Evolutionary conservation across 208 protist genomes (phyloP).

Genomic region (Leishmania guyanensis): DNA sequence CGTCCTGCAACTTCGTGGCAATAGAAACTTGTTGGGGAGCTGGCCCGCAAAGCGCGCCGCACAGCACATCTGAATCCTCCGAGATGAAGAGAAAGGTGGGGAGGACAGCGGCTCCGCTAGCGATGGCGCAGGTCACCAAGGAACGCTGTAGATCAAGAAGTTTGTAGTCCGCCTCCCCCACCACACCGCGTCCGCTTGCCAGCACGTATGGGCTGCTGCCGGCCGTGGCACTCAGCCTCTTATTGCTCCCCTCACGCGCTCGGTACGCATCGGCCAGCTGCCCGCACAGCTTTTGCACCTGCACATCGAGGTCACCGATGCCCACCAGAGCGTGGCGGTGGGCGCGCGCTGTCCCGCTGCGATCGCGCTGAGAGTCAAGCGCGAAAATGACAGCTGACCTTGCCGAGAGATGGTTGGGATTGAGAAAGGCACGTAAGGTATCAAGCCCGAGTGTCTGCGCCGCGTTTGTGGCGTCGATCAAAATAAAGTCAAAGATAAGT

Average conservation of each 20-base stretch:
- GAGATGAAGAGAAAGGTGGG: slow-evolving; percentile 84
- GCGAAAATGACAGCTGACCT: slow-evolving; percentile 71
- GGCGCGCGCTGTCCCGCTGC: slow-evolving; percentile 56
- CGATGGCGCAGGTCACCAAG: slow-evolving; percentile 41
- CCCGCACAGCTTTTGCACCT: slow-evolving; percentile 52
- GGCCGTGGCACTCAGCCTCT: background rate
- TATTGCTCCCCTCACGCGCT: background rate
- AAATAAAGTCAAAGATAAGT: slow-evolving; percentile 77
- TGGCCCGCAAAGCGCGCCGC: slow-evolving; percentile 81
- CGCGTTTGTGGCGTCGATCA: slow-evolving; percentile 87
- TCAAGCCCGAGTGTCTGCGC: slow-evolving; percentile 75
- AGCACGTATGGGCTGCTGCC: slow-evolving; percentile 42
- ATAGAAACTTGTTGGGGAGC: slow-evolving; percentile 70
- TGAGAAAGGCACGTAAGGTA: slow-evolving; percentile 48
- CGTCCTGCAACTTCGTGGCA: slow-evolving; percentile 80
- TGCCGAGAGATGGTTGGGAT: slow-evolving; percentile 35
- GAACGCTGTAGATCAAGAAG: slow-evolving; percentile 75
- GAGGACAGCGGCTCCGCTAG: slow-evolving; percentile 15
- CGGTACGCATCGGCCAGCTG: slow-evolving; percentile 45
- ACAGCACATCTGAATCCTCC: slow-evolving; percentile 88
- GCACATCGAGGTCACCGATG: slow-evolving; percentile 77
- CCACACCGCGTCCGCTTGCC: slow-evolving; percentile 75
- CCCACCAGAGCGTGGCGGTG: slow-evolving; percentile 59
- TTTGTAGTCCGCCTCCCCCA: slow-evolving; percentile 91
- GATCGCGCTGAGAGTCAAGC: slow-evolving; percentile 74